These are phyloP conservation scores for Penicillium egyptiacum DNA, from an alignment of 495 filamentous ascomycete genomes.

Conservation along the genomic window DNA sequence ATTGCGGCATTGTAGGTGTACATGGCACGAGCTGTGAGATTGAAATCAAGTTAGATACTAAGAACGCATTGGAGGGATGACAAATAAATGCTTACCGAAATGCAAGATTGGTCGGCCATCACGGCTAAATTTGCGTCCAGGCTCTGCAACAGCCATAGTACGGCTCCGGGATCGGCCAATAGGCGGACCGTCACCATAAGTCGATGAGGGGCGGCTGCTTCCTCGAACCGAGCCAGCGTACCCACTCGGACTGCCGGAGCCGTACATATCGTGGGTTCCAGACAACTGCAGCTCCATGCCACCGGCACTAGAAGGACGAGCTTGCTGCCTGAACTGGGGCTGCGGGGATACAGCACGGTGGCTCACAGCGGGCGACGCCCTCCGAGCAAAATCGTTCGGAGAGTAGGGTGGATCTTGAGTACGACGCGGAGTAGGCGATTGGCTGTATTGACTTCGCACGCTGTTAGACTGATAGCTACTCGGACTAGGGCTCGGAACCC, in stretches of 20 bases:
- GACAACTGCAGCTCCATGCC: slow-evolving; percentile 85
- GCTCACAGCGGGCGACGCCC: slow-evolving; percentile 49
- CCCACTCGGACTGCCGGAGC: slow-evolving; percentile 42
- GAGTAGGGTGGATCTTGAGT: slow-evolving; percentile 57
- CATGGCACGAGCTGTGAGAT: slow-evolving; percentile 73
- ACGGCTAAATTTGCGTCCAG: slow-evolving; percentile 70
- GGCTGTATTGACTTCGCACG: slow-evolving; percentile 40
- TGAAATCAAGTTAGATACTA: not conserved
- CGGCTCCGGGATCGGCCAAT: slow-evolving; percentile 69
- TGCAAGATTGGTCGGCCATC: slow-evolving; percentile 88
- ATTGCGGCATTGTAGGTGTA: slow-evolving; percentile 95
- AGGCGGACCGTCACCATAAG: slow-evolving; percentile 59
- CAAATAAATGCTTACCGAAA: slow-evolving; percentile 67
- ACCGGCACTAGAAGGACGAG: slow-evolving; percentile 63
- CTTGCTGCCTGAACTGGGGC: slow-evolving; percentile 57
- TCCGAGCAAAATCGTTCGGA: slow-evolving; percentile 49
- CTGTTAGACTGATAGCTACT: slow-evolving; percentile 43
- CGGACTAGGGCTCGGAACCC: slow-evolving; percentile 39
- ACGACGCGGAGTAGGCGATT: slow-evolving; percentile 51
- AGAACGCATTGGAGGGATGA: not conserved
- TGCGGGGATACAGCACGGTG: slow-evolving; percentile 58
- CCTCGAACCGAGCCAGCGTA: slow-evolving; percentile 53
- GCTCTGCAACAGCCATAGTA: slow-evolving; percentile 64
- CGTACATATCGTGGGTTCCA: slow-evolving; percentile 49
- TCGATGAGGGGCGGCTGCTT: slow-evolving; percentile 52